Conservation (phyloP, 2,329 filamentous ascomycete species). For the Fusarium tjaetaba region DNA sequence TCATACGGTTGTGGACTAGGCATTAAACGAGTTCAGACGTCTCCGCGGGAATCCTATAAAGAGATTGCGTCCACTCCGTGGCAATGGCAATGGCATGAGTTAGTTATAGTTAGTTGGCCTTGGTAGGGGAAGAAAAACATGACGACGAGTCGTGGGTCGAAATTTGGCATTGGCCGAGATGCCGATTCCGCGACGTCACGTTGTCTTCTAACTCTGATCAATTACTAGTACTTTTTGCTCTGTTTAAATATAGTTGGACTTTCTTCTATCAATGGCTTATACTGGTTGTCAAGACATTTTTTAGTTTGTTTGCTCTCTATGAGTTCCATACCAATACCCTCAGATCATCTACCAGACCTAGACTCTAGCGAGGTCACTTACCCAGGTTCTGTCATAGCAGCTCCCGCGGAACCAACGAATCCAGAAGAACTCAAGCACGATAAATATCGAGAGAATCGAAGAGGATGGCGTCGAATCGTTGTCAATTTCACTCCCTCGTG, state of each 20-base stretch:
- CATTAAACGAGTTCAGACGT: conserved; percentile 5
- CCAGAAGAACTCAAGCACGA: background rate
- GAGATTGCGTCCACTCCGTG: background rate
- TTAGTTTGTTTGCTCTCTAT: background rate
- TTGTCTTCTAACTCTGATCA: background rate
- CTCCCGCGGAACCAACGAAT: background rate
- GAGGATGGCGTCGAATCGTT: conserved; percentile 28
- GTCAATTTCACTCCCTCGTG: conserved; percentile 27
- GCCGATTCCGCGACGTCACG: conserved; percentile 21
- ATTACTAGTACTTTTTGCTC: background rate
- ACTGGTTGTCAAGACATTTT: background rate
- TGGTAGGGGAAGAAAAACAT: background rate
- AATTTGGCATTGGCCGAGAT: conserved; percentile 15
- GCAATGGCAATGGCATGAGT: conserved; percentile 8
- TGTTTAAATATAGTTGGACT: background rate
- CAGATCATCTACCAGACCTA: background rate
- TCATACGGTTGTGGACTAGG: conserved; percentile 4
- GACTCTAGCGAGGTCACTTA: conserved; percentile 17
- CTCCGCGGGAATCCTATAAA: conserved; percentile 21
- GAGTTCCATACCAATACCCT: background rate
- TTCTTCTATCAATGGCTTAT: background rate
- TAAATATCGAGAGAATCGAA: background rate
- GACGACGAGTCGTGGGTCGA: conserved; percentile 16
- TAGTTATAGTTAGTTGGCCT: background rate
- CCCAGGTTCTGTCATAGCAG: background rate